Conservation (phyloP, 257 asterid species). For the Salvia hispanica region DNA sequence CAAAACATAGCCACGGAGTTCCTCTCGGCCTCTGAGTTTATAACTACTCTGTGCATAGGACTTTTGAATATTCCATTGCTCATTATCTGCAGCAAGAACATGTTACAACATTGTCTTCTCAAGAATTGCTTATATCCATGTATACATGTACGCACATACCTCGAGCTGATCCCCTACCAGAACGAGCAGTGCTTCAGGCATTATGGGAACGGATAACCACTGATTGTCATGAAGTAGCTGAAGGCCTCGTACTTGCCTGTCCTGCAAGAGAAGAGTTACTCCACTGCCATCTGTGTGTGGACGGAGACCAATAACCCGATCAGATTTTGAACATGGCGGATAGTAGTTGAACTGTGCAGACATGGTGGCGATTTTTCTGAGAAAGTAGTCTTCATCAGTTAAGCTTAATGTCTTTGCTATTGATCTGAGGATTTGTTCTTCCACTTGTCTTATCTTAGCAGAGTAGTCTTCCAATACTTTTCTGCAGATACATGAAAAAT, state of each 20-base stretch:
- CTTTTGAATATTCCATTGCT: too few relatives aligned
- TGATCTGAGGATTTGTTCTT: constrained; percentile 38
- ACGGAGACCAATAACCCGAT: constrained; percentile 55
- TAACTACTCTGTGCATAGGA: too few relatives aligned
- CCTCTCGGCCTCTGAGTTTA: constrained; percentile 52
- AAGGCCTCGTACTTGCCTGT: constrained; percentile 60
- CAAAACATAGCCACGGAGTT: constrained; percentile 50
- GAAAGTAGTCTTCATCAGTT: constrained; percentile 43
- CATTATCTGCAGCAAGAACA: constrained; percentile 47
- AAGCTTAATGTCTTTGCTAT: constrained; percentile 52
- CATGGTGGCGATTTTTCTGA: constrained; percentile 43
- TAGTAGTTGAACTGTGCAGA: constrained; percentile 59
- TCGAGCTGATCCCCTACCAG: constrained; percentile 67
- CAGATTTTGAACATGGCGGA: constrained; percentile 70
- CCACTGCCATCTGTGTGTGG: constrained; percentile 74
- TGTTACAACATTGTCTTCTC: background rate
- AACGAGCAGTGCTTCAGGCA: constrained; percentile 54
- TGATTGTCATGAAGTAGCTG: constrained; percentile 52
- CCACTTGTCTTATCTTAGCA: constrained; percentile 21
- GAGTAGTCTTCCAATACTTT: constrained; percentile 40
- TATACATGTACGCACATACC: constrained; percentile 36
- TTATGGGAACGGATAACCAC: constrained; percentile 56
- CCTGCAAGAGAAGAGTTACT: constrained; percentile 62
- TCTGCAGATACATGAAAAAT: constrained; percentile 32
- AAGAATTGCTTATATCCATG: background rate